Percentiles rank a stretch among this genome's conserved stretches.
Evolutionary conservation across 352 stramenopile species (phyloP).

Genomic region (Phytophthora ohioensis): DNA sequence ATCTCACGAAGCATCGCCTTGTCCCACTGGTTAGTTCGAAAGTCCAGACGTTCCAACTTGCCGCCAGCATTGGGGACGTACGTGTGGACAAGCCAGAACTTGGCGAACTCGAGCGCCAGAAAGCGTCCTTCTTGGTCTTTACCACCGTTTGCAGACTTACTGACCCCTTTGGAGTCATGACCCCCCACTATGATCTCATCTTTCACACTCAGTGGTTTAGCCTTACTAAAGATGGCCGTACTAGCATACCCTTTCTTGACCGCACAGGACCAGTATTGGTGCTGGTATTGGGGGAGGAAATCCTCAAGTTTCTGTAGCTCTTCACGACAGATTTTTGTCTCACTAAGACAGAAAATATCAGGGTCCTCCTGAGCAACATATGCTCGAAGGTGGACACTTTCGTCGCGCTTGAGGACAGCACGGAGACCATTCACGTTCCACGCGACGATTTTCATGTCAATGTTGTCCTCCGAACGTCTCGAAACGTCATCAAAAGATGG

Average conservation of each 20-base stretch:
- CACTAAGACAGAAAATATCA: constrained; percentile 85
- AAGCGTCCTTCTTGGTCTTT: constrained; percentile 85
- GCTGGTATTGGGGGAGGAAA: constrained; percentile 73
- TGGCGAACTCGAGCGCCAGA: constrained; percentile 75
- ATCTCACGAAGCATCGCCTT: constrained; percentile 75
- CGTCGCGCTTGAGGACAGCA: constrained; percentile 76
- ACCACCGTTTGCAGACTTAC: constrained; percentile 33
- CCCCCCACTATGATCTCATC: constrained; percentile 65
- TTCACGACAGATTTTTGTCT: constrained; percentile 84
- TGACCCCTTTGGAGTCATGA: constrained; percentile 43
- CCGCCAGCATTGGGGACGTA: constrained; percentile 83
- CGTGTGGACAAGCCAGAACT: constrained; percentile 88
- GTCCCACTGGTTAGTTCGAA: constrained; percentile 83
- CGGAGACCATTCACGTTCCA: constrained; percentile 90
- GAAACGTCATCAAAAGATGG: constrained; percentile 63
- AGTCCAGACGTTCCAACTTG: constrained; percentile 78
- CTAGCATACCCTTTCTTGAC: constrained; percentile 84
- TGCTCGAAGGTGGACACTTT: constrained; percentile 70
- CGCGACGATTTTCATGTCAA: constrained; percentile 62
- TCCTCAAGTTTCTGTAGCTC: constrained; percentile 82
- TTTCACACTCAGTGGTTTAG: constrained; percentile 73
- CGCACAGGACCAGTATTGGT: constrained; percentile 84
- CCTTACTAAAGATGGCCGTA: constrained; percentile 80
- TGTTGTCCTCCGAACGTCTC: constrained; percentile 9
- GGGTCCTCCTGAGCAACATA: constrained; percentile 85